phyloP scores from a whole-genome alignment of 768 basidiomycete species.

The Lentinula lateritia region DNA sequence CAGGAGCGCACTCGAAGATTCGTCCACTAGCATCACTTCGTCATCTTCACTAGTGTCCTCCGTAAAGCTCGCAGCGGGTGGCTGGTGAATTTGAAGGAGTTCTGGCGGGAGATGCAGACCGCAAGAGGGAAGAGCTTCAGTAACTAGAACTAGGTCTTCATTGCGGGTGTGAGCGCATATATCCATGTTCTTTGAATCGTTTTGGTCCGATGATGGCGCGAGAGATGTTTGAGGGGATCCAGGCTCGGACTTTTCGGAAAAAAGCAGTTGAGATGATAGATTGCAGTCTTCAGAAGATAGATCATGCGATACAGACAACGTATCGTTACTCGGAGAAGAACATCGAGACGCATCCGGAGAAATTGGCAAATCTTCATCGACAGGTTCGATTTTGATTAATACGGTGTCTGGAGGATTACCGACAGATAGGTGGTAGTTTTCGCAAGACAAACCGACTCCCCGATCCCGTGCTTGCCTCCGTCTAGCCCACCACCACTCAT shows the following conservation, averaged over 20 bases:
- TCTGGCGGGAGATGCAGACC: not conserved
- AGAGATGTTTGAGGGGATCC: not conserved
- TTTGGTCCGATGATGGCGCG: not conserved
- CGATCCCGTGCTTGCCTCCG: not conserved
- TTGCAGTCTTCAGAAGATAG: not conserved
- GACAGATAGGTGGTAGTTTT: not conserved
- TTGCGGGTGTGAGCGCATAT: not conserved
- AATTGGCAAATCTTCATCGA: not conserved
- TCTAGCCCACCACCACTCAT: conserved; percentile 1
- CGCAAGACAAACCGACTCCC: not conserved
- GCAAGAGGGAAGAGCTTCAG: not conserved
- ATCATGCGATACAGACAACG: not conserved
- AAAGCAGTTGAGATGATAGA: not conserved
- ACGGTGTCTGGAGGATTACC: not conserved
- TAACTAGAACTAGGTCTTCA: not conserved
- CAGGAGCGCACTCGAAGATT: not conserved
- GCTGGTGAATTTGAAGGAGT: not conserved
- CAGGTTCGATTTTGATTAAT: not conserved
- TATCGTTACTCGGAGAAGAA: not conserved
- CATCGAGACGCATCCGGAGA: not conserved
- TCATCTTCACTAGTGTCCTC: not conserved
- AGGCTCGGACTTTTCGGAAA: not conserved
- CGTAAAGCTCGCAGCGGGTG: not conserved
- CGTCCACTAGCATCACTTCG: not conserved
- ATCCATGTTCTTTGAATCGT: not conserved